These are phyloP conservation scores for Mytilinidion resinicola DNA, from an alignment of 495 filamentous ascomycete genomes.

Conservation along the genomic window DNA sequence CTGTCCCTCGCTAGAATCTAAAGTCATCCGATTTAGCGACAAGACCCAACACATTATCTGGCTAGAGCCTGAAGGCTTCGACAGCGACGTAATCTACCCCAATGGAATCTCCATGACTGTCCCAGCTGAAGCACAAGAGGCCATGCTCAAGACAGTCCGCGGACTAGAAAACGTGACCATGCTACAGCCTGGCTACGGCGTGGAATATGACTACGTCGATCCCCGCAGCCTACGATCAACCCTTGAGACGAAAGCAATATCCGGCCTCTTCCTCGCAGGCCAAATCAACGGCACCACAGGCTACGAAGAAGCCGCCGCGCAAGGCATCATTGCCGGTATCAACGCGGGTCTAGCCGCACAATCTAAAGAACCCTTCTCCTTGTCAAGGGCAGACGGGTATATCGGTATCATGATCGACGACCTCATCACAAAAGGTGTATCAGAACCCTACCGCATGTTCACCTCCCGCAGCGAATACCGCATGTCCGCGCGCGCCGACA, in stretches of 20 bases:
- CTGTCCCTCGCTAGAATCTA: slow-evolving; percentile 91
- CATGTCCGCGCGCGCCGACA: slow-evolving; percentile 84
- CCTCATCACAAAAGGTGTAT: slow-evolving; percentile 92
- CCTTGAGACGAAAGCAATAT: slow-evolving; percentile 88
- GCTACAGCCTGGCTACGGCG: slow-evolving; percentile 94
- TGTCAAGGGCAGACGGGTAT: slow-evolving; percentile 84
- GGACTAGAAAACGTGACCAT: slow-evolving; percentile 87
- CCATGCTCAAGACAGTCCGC: slow-evolving; percentile 72
- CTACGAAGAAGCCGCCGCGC: slow-evolving; percentile 93
- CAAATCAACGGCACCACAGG: slow-evolving; percentile 98
- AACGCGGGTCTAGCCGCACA: slow-evolving; percentile 81
- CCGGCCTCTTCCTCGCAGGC: slow-evolving; percentile 84
- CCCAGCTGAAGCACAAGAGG: slow-evolving; percentile 75
- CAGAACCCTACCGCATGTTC: slow-evolving; percentile 98
- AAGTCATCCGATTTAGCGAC: slow-evolving; percentile 79
- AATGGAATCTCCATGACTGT: slow-evolving; percentile 98
- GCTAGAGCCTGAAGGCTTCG: slow-evolving; percentile 94
- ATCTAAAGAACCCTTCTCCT: slow-evolving; percentile 52
- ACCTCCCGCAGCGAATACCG: slow-evolving; percentile 93
- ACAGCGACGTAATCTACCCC: slow-evolving; percentile 87
- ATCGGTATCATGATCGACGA: slow-evolving; percentile 99
- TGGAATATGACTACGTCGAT: slow-evolving; percentile 98
- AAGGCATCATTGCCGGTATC: slow-evolving; percentile 86
- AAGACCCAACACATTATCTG: slow-evolving; percentile 81
- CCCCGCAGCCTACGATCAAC: slow-evolving; percentile 79